Conservation (phyloP, 768 basidiomycete genomes). For the Leccinum olivaceopallidum region DNA sequence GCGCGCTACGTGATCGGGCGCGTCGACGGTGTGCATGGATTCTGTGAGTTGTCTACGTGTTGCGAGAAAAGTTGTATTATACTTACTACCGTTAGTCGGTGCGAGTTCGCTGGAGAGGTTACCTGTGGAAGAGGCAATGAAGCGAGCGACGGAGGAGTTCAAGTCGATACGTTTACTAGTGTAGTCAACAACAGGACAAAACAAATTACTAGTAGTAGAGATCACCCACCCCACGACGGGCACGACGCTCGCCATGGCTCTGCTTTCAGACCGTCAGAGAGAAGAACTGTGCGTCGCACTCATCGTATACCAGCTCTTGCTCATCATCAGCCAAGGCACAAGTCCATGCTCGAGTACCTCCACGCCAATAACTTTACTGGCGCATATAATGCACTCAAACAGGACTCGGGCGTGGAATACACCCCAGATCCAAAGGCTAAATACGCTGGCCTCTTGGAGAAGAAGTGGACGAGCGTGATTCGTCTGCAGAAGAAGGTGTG, state of each 20-base stretch:
- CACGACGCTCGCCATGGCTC: constrained; percentile 33
- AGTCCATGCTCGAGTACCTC: constrained; percentile 80
- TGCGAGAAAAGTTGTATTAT: neutral
- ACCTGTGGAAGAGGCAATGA: constrained; percentile 27
- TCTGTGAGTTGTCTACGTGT: constrained; percentile 19
- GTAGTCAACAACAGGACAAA: constrained; percentile 32
- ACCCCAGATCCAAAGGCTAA: constrained; percentile 85
- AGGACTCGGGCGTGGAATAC: constrained; percentile 59
- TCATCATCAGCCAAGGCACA: constrained; percentile 52
- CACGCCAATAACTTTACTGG: constrained; percentile 62
- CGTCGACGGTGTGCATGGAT: constrained; percentile 21
- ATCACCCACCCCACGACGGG: constrained; percentile 6
- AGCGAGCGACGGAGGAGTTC: constrained; percentile 19
- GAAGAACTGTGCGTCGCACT: constrained; percentile 45
- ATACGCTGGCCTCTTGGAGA: constrained; percentile 85
- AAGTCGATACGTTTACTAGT: constrained; percentile 27
- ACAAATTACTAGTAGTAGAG: constrained; percentile 23
- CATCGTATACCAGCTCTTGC: constrained; percentile 9
- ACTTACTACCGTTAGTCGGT: constrained; percentile 13
- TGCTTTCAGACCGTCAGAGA: constrained; percentile 47
- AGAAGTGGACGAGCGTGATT: constrained; percentile 98
- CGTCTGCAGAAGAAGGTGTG: constrained; percentile 90
- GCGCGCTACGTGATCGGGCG: constrained; percentile 22
- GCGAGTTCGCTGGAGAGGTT: constrained; percentile 29
- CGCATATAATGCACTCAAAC: constrained; percentile 60